Conservation (phyloP, 2,329 filamentous ascomycete genomes). For the Fusarium setosum region DNA sequence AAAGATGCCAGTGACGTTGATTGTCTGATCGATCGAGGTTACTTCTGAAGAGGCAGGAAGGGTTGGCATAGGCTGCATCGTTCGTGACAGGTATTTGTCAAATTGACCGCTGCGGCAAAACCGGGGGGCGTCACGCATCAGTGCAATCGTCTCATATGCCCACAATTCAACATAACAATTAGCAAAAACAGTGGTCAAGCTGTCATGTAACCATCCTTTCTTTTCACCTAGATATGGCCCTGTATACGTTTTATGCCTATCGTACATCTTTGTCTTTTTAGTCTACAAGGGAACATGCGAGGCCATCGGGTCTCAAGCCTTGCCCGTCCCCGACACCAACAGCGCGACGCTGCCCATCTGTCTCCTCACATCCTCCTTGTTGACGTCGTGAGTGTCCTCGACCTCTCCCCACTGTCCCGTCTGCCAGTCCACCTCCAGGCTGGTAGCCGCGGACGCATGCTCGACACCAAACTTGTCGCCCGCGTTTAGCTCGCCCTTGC, state of each 20-base stretch:
- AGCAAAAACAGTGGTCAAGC: no score
- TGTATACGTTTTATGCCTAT: conserved; percentile 10
- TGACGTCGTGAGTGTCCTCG: conserved; percentile 97
- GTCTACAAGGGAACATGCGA: conserved; percentile 18
- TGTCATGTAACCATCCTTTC: neutral
- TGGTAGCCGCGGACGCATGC: conserved; percentile 82
- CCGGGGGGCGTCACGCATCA: no score
- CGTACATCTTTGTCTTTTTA: conserved; percentile 29
- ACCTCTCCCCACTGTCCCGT: conserved; percentile 94
- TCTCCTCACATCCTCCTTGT: conserved; percentile 87
- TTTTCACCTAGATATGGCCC: neutral
- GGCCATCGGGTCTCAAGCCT: conserved; percentile 23
- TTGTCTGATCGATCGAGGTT: neutral
- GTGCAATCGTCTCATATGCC: no score
- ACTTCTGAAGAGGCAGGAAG: neutral
- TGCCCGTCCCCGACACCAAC: conserved; percentile 74
- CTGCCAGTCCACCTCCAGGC: conserved; percentile 90
- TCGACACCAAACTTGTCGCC: conserved; percentile 77
- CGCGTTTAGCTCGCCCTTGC: conserved; percentile 53
- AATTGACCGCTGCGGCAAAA: no score
- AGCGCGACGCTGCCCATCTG: conserved; percentile 90
- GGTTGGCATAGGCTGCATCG: neutral
- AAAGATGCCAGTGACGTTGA: neutral
- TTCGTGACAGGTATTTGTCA: neutral
- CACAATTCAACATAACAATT: no score